These are phyloP conservation scores for Leccinum arenicola DNA, from an alignment of 768 basidiomycete species.

Conservation along the genomic window DNA sequence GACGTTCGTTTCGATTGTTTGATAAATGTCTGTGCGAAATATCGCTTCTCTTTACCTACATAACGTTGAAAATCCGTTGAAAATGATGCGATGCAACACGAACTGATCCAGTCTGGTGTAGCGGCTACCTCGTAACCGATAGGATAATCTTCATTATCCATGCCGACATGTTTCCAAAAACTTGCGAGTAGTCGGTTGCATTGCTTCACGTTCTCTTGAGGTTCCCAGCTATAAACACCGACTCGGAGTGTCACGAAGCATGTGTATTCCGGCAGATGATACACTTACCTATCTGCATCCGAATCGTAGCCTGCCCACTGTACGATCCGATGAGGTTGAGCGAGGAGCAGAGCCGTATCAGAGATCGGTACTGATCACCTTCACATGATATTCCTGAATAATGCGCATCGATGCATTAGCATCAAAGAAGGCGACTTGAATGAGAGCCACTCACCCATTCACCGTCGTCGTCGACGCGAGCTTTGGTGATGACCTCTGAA, in stretches of 20 bases:
- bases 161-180: conserved; percentile 63
- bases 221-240: conserved; percentile 59
- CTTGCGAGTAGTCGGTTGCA: conserved; percentile 59
- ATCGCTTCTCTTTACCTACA: conserved; percentile 40
- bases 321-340: conserved; percentile 4
- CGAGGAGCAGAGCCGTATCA: neutral
- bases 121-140: conserved; percentile 46
- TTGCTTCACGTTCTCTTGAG: conserved; percentile 51
- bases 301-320: conserved; percentile 70
- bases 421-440: neutral
- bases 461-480: conserved; percentile 47
- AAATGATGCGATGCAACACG: conserved; percentile 1
- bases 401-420: neutral
- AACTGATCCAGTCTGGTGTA: conserved; percentile 57
- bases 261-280: neutral
- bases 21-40: conserved; percentile 31
- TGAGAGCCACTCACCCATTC: conserved; percentile 47
- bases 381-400: conserved; percentile 62
- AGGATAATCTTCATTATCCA: conserved; percentile 53
- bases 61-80: neutral
- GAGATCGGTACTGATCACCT: conserved; percentile 39
- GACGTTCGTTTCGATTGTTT: conserved; percentile 18
- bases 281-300: conserved; percentile 51
- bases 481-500: conserved; percentile 60
- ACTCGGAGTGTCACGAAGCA: neutral